Evolutionary conservation across 441 rosid genomes (phyloP).

Genomic region (Euphorbia schlechtendalii): DNA sequence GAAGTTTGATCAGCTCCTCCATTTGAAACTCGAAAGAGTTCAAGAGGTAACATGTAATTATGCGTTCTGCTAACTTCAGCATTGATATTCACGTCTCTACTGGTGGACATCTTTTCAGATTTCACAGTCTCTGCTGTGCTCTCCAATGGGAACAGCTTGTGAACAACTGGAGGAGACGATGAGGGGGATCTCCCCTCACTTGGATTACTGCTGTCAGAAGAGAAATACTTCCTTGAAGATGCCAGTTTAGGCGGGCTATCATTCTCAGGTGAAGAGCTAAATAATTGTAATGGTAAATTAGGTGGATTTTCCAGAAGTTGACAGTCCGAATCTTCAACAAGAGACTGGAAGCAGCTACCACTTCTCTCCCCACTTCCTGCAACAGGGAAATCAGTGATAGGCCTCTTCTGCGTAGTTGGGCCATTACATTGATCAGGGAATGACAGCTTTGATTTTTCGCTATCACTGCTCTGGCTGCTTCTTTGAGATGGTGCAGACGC

Average conservation of each 20-base stretch:
- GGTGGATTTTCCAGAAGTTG: conserved; percentile 47
- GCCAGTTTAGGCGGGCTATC: conserved; percentile 61
- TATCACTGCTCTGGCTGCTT: conserved; percentile 54
- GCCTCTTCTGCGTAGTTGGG: conserved; percentile 33
- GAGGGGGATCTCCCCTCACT: conserved; percentile 68
- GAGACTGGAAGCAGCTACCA: conserved; percentile 64
- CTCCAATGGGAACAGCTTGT: conserved; percentile 73
- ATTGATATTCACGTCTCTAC: conserved; percentile 34
- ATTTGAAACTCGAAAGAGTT: conserved; percentile 57
- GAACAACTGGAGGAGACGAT: conserved; percentile 61
- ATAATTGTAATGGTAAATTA: conserved; percentile 68
- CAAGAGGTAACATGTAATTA: conserved; percentile 45
- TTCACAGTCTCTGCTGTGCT: conserved; percentile 45
- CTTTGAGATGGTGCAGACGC: conserved; percentile 62
- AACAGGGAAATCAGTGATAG: conserved; percentile 37
- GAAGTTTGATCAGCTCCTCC: conserved; percentile 37
- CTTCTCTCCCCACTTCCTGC: conserved; percentile 35
- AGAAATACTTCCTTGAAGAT: conserved; percentile 70
- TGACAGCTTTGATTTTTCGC: conserved; percentile 47
- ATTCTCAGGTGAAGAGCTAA: conserved; percentile 67
- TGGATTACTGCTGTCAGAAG: conserved; percentile 86
- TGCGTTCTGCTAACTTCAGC: conserved; percentile 34
- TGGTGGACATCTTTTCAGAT: conserved; percentile 37
- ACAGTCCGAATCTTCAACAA: conserved; percentile 59
- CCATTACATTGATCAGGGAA: conserved; percentile 34